Conservation (phyloP, 2,329 filamentous ascomycete species). For the Diplodia sapinea region DNA sequence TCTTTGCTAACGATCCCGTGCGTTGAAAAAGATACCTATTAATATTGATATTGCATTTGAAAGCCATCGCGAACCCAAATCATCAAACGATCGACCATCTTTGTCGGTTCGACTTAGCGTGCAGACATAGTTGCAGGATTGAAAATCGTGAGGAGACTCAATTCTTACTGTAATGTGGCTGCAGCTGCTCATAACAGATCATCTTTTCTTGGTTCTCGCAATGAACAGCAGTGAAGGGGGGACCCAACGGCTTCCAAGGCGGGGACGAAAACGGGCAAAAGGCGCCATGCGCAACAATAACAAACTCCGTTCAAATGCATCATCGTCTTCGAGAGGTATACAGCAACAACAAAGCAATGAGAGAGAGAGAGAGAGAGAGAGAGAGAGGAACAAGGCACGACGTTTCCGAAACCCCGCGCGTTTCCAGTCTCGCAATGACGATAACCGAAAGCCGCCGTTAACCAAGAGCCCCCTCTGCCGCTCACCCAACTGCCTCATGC, state of each 20-base stretch:
- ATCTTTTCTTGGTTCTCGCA: background rate
- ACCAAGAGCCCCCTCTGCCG: background rate
- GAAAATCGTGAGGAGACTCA: no score
- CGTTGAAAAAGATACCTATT: background rate
- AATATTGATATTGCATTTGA: background rate
- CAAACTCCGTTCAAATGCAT: slow-evolving; percentile 3
- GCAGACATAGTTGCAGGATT: background rate
- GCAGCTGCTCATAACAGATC: background rate
- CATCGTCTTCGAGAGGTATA: slow-evolving; percentile 19
- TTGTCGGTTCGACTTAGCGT: background rate
- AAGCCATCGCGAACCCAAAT: background rate
- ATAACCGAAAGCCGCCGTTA: background rate
- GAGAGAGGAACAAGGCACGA: background rate
- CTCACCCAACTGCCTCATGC: background rate
- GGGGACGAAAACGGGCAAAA: background rate
- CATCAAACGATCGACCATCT: background rate
- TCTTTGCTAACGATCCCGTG: no score
- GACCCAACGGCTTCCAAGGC: background rate
- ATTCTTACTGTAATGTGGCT: no score
- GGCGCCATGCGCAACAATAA: background rate
- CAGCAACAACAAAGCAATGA: slow-evolving; percentile 5
- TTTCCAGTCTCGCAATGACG: background rate
- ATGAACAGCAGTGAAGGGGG: background rate
- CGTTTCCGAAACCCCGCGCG: background rate
- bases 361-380: background rate